Evolutionary conservation across 257 asterid genomes (phyloP).

Genomic region (Linderniella brevidens): DNA sequence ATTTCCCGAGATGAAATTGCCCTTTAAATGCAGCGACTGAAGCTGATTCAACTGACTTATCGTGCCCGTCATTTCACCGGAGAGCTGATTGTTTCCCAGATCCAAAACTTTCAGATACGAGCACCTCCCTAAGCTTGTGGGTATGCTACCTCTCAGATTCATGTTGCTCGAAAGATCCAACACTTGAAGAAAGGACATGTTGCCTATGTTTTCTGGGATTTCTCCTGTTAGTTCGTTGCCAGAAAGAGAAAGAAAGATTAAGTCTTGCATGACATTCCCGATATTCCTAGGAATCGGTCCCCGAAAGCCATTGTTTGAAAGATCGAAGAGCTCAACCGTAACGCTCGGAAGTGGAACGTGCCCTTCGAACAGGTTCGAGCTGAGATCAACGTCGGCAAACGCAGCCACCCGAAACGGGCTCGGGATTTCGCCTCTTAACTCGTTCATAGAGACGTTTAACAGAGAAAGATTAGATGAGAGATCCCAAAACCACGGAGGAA

Average conservation of each 20-base stretch:
- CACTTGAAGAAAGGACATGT: too few relatives aligned
- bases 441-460: slow-evolving; percentile 31
- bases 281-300: slow-evolving; percentile 34
- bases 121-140: slow-evolving; percentile 26
- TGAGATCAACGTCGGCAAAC: too few relatives aligned
- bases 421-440: slow-evolving; percentile 26
- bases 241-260: too few relatives aligned
- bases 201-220: too few relatives aligned
- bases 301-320: slow-evolving; percentile 26
- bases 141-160: slow-evolving; percentile 24
- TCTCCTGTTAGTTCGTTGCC: too few relatives aligned
- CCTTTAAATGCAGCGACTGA: slow-evolving; percentile 24
- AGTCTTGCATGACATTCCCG: too few relatives aligned
- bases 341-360: slow-evolving; percentile 21
- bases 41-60: slow-evolving; percentile 25
- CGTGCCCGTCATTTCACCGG: slow-evolving; percentile 29
- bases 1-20: slow-evolving; percentile 24
- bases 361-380: slow-evolving; percentile 25
- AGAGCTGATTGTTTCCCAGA: slow-evolving; percentile 23
- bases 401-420: slow-evolving; percentile 10
- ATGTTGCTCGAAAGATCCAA: slow-evolving; percentile 32
- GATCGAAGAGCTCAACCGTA: slow-evolving; percentile 31
- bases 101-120: slow-evolving; percentile 20
- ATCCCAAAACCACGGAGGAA: slow-evolving; percentile 45
- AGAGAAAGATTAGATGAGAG: slow-evolving; percentile 26